Conservation (phyloP, 2,329 filamentous ascomycete species). For the Epichloe scottii region DNA sequence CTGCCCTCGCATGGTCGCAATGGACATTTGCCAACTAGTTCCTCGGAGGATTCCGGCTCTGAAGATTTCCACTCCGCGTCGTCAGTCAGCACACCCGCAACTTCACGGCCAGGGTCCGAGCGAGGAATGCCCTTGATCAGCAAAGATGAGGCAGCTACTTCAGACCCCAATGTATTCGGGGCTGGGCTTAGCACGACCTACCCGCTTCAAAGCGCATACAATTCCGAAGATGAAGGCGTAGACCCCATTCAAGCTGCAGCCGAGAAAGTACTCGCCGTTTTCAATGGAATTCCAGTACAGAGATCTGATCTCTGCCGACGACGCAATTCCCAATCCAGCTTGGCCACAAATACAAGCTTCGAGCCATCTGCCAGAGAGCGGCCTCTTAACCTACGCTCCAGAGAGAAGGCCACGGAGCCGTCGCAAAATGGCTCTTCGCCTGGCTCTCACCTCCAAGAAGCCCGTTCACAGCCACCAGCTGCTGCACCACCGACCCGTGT, state of each 20-base stretch:
- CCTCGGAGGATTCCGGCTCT: constrained; percentile 25
- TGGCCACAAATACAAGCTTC: constrained; percentile 13
- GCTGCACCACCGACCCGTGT: constrained; percentile 5
- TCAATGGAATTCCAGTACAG: constrained; percentile 9
- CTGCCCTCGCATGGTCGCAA: background rate
- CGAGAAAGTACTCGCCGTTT: constrained; percentile 10
- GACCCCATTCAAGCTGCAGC: constrained; percentile 9
- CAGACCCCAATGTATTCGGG: constrained; percentile 1
- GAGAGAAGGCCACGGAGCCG: constrained; percentile 7
- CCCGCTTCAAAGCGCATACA: background rate
- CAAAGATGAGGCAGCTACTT: constrained; percentile 1
- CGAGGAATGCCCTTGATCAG: constrained; percentile 16
- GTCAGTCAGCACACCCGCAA: constrained; percentile 25
- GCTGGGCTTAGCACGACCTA: constrained; percentile 1
- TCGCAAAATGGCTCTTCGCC: background rate
- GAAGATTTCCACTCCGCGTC: constrained; percentile 25
- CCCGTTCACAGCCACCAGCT: constrained; percentile 8
- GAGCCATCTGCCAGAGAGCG: constrained; percentile 27
- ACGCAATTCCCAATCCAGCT: constrained; percentile 8
- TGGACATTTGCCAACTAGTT: constrained; percentile 12
- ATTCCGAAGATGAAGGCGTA: constrained; percentile 5
- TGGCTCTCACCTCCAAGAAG: constrained; percentile 12
- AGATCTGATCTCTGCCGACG: constrained; percentile 6
- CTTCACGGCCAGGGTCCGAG: constrained; percentile 28
- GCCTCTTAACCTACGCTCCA: constrained; percentile 17